phyloP scores from a whole-genome alignment of 768 basidiomycete species.

The Phanerodontia chrysosporium region DNA sequence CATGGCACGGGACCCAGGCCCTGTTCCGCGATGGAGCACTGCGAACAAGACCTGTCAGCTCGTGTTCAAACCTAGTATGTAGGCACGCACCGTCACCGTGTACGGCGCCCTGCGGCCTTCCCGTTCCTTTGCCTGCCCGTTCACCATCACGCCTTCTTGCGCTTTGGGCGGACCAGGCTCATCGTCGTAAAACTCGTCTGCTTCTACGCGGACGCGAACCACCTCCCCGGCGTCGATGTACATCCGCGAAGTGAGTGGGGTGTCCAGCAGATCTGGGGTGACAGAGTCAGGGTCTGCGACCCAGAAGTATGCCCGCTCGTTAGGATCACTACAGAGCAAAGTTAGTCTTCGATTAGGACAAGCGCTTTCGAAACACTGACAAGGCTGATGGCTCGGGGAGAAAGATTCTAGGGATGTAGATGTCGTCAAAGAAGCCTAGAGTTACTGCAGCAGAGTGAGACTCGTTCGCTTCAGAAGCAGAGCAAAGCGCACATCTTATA shows the following conservation, averaged over 20 bases:
- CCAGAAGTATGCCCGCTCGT: slow-evolving; percentile 84
- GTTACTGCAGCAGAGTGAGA: slow-evolving; percentile 48
- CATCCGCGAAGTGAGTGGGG: slow-evolving; percentile 61
- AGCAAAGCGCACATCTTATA: slow-evolving; percentile 63
- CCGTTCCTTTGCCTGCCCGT: slow-evolving; percentile 36
- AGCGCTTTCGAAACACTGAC: slow-evolving; percentile 32
- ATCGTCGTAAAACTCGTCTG: slow-evolving; percentile 81
- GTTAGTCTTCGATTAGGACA: not conserved
- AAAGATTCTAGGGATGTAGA: slow-evolving; percentile 75
- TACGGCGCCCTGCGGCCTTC: slow-evolving; percentile 59
- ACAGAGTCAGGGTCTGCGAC: slow-evolving; percentile 52
- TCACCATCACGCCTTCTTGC: slow-evolving; percentile 50
- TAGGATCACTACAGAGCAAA: slow-evolving; percentile 56
- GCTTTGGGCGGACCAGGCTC: slow-evolving; percentile 82
- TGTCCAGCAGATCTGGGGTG: slow-evolving; percentile 65
- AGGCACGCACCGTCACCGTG: slow-evolving; percentile 55
- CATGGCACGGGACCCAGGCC: slow-evolving; percentile 73
- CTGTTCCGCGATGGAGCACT: slow-evolving; percentile 84
- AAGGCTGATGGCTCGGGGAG: slow-evolving; percentile 81
- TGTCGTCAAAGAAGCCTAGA: slow-evolving; percentile 91
- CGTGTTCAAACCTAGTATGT: not conserved
- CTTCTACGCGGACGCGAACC: slow-evolving; percentile 73
- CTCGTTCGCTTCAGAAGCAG: not conserved
- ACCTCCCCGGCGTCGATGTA: slow-evolving; percentile 78
- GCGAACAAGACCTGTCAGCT: not conserved